These are phyloP conservation scores for Teratosphaeriaceae sp. DNA, from an alignment of 2,329 filamentous ascomycete species.

Conservation along the genomic window DNA sequence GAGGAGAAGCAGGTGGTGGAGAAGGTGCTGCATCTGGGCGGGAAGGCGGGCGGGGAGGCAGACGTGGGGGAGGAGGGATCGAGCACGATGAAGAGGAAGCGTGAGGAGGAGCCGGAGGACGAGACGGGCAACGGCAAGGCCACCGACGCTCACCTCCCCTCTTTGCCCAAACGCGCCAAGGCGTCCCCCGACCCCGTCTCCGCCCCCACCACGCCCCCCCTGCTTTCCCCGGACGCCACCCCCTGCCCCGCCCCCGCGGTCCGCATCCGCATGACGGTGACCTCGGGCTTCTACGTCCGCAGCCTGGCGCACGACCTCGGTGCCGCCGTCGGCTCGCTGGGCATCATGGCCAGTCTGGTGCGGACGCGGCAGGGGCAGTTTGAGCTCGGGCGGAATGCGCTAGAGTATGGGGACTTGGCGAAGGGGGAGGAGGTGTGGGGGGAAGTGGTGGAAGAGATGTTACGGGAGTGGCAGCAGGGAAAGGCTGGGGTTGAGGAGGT, in stretches of 20 bases:
- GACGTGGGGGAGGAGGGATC: slow-evolving; percentile 10
- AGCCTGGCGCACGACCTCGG: slow-evolving; percentile 91
- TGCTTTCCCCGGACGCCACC: no score
- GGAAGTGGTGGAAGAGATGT: slow-evolving; percentile 56
- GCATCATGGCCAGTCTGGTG: slow-evolving; percentile 76
- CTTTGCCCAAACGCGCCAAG: slow-evolving; percentile 34
- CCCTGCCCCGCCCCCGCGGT: slow-evolving; percentile 59
- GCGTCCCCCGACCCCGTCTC: slow-evolving; percentile 14
- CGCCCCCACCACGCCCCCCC: no score
- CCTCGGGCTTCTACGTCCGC: slow-evolving; percentile 93
- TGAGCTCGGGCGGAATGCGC: slow-evolving; percentile 62
- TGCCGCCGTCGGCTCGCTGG: slow-evolving; percentile 70
- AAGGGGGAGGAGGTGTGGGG: slow-evolving; percentile 78
- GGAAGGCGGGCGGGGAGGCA: slow-evolving; percentile 26
- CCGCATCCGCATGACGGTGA: slow-evolving; percentile 82
- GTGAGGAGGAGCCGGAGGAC: slow-evolving; percentile 20
- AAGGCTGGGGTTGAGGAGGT: background rate
- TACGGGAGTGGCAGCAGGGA: slow-evolving; percentile 34
- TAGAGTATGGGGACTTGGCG: slow-evolving; percentile 71
- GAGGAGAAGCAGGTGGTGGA: slow-evolving; percentile 69
- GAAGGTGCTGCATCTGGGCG: slow-evolving; percentile 46
- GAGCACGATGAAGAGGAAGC: slow-evolving; percentile 25
- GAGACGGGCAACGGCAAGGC: slow-evolving; percentile 3
- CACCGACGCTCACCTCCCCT: slow-evolving; percentile 5
- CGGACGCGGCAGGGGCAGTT: slow-evolving; percentile 80